Evolutionary conservation across 2,329 filamentous ascomycete genomes (phyloP).

Genomic region (Xylariaceae sp.): DNA sequence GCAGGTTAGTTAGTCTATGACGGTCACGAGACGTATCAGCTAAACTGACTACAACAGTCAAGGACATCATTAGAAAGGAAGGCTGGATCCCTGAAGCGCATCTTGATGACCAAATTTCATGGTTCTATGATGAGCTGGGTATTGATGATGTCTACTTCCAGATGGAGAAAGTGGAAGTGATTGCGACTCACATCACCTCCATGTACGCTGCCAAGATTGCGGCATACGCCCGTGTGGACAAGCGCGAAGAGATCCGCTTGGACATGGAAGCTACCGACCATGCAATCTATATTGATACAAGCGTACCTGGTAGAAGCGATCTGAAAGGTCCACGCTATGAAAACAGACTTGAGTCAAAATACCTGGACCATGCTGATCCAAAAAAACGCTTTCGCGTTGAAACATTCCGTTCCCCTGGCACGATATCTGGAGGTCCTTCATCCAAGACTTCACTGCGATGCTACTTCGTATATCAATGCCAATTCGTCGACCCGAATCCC

Average conservation of each 20-base stretch:
- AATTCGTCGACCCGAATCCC: constrained; percentile 79
- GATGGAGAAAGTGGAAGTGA: constrained; percentile 81
- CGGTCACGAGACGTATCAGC: neutral
- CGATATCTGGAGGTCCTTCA: constrained; percentile 67
- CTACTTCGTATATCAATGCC: constrained; percentile 98
- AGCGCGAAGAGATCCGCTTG: constrained; percentile 88
- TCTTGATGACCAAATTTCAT: constrained; percentile 82
- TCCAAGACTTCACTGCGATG: constrained; percentile 86
- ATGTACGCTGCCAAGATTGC: constrained; percentile 97
- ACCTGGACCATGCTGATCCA: constrained; percentile 77
- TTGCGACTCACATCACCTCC: constrained; percentile 92
- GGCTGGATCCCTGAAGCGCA: constrained; percentile 86
- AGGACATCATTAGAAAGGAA: constrained; percentile 74
- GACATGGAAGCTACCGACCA: constrained; percentile 96
- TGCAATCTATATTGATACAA: constrained; percentile 98
- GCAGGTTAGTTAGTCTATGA: constrained; percentile 64
- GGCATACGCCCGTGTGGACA: constrained; percentile 89
- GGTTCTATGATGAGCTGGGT: constrained; percentile 97
- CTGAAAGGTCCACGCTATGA: constrained; percentile 87
- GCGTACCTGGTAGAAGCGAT: constrained; percentile 79
- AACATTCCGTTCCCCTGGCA: constrained; percentile 90
- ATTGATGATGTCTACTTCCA: constrained; percentile 99
- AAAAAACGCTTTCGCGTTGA: constrained; percentile 87
- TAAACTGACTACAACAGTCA: constrained; percentile 58
- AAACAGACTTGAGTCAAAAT: constrained; percentile 91